Base-by-base conservation (phyloP, 1,284 basidiomycete species). In the Melanopsichium pennsylvanicum region DNA sequence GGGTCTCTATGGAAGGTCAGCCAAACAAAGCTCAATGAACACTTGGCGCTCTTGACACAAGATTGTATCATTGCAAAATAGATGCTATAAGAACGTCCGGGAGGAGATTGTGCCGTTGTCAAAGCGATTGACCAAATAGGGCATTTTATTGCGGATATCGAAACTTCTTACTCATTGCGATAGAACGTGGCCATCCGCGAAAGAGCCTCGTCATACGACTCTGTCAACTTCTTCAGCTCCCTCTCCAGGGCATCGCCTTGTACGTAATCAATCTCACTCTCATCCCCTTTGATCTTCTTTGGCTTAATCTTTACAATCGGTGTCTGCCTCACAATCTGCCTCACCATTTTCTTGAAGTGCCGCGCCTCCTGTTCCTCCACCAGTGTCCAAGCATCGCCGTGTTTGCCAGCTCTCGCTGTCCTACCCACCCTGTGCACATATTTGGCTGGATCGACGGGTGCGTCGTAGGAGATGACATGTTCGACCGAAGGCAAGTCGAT, bases 371-470 rank as follows among this genome's bases (percentile, higher is more conserved):
- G 94, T 78, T 92, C 91, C 83, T 98, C 95, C 4, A 97, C 91
- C 62, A 98, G 83, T 3, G 90, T 91, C 93, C 93, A 98, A 0
- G 93, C 93, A 62, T 90, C 87, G 4, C 95, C 95, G 12, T 83
- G 82, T 38, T 90, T 85, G 1, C 93, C 93, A 2, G 95, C 95
- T 57, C 95, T 87, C 4, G 95, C 95, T 1, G 95, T 97, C 33
- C 95, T 86, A 16, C 95, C 95, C 0, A 93, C 93, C 40, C 95
- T 89, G 81, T 98, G 95, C 16, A 98, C 91, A 78, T 98, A 97
- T 82, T 97, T 97, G 43, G 92, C 87, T 86, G 96, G 91, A 78
- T 97, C 95, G n/a, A 97, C 86, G 1, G 95, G 94, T 3, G 88
- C 88, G 81, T 97, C 95, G 82, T 97, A 97, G 67, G 88, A 93